These are phyloP conservation scores for Tylopilus sp. DNA, from an alignment of 1,284 basidiomycete species.

Conservation along the genomic window DNA sequence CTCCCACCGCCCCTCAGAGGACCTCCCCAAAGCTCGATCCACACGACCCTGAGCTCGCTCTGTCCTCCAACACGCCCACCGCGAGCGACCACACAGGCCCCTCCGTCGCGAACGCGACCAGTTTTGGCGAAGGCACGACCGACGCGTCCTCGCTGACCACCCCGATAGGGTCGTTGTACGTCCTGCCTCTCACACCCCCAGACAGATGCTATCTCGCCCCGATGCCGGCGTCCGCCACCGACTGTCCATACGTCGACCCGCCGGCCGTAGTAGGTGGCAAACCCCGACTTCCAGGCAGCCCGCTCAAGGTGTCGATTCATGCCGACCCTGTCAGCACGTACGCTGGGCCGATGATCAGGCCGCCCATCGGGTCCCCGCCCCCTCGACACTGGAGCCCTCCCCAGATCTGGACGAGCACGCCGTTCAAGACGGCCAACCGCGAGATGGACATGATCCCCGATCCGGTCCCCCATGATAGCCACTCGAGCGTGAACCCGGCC, in stretches of 20 bases:
- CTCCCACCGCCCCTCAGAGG: conserved; percentile 16
- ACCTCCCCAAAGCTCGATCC: conserved; percentile 35
- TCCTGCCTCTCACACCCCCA: conserved; percentile 39
- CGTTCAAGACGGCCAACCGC: conserved; percentile 12
- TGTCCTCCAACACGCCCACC: conserved; percentile 13
- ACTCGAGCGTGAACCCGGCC: conserved; percentile 5
- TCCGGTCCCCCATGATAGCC: background rate
- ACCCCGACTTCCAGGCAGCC: conserved; percentile 28
- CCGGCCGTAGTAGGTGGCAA: conserved; percentile 28
- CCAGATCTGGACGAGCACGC: conserved; percentile 42
- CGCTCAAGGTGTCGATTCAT: conserved; percentile 32
- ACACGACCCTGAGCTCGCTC: conserved; percentile 27
- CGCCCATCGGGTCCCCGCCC: conserved; percentile 25
- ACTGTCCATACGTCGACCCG: conserved; percentile 33
- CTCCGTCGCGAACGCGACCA: conserved; percentile 1
- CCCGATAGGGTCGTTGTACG: conserved; percentile 13
- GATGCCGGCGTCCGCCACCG: conserved; percentile 21
- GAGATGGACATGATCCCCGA: conserved; percentile 7
- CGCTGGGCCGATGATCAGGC: conserved; percentile 9
- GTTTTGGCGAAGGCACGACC: conserved; percentile 14
- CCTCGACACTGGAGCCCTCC: conserved; percentile 28
- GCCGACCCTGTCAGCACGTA: conserved; percentile 1
- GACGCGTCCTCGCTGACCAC: conserved; percentile 25
- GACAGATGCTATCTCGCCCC: conserved; percentile 38
- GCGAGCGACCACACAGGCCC: conserved; percentile 1